Percentiles rank a stretch among this genome's conserved stretches.
These are phyloP conservation scores for Aspergillus sp. DNA, from an alignment of 2,329 filamentous ascomycete genomes.

Conservation along the genomic window DNA sequence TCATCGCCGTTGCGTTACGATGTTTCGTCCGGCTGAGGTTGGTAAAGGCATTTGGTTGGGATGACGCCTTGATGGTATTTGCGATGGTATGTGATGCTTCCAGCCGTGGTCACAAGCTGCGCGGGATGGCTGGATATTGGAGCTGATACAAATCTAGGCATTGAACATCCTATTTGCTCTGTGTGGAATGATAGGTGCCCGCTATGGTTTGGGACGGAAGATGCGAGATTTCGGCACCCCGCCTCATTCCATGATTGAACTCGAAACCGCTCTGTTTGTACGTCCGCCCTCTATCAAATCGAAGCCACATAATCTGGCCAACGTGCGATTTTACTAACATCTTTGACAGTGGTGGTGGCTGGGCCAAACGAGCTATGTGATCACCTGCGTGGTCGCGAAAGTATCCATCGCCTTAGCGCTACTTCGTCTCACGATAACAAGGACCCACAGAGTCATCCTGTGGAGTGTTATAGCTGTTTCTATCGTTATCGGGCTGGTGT, in stretches of 20 bases:
- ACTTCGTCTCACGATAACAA: slow-evolving; percentile 51
- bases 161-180: slow-evolving; percentile 36
- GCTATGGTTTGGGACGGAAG: slow-evolving; percentile 34
- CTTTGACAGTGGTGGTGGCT: slow-evolving; percentile 51
- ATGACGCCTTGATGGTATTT: slow-evolving; percentile 39
- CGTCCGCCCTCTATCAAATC: slow-evolving; percentile 8
- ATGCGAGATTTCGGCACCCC: slow-evolving; percentile 11
- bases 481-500: slow-evolving; percentile 47
- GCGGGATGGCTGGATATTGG: not conserved
- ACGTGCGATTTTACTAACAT: not conserved
- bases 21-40: slow-evolving; percentile 37
- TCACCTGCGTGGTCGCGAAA: slow-evolving; percentile 50
- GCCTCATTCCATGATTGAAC: slow-evolving; percentile 13
- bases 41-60: slow-evolving; percentile 39
- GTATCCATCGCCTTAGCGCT: slow-evolving; percentile 56
- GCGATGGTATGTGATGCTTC: slow-evolving; percentile 32
- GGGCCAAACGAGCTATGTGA: slow-evolving; percentile 56
- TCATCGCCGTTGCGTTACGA: slow-evolving; percentile 34
- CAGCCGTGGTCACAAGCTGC: not conserved
- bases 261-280: slow-evolving; percentile 37
- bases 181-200: slow-evolving; percentile 35
- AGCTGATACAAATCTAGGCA: slow-evolving; percentile 18
- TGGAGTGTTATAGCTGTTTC: slow-evolving; percentile 49
- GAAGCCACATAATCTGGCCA: not conserved
- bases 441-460: slow-evolving; percentile 48